Evolutionary conservation across 345 rosid species (phyloP).

Genomic region (Bruguiera gymnorhiza): DNA sequence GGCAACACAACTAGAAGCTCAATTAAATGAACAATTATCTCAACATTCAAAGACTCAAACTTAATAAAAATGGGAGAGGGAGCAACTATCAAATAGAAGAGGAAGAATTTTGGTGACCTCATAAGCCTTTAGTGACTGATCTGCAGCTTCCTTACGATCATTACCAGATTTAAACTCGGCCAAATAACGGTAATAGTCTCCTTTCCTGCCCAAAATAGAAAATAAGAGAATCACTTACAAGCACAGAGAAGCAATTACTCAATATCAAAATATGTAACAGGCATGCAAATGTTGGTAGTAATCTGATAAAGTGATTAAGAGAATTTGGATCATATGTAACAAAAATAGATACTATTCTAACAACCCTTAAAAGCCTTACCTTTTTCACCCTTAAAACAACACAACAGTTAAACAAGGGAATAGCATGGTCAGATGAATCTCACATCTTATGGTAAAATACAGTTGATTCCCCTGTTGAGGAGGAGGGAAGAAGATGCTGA

Average conservation of each 20-base stretch:
- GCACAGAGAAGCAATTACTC: not conserved
- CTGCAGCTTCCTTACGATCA: slow-evolving; percentile 54
- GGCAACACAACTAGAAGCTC: not conserved
- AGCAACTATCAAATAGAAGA: not conserved
- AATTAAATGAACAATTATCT: not conserved
- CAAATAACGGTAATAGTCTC: slow-evolving; percentile 51
- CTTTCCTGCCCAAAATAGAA: slow-evolving; percentile 38
- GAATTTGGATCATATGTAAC: too few relatives aligned
- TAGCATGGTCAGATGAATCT: slow-evolving; percentile 10
- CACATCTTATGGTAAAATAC: slow-evolving; percentile 82
- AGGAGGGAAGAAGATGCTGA: slow-evolving; percentile 62
- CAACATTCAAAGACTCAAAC: not conserved
- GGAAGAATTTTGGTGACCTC: slow-evolving; percentile 29
- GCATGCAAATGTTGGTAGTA: not conserved
- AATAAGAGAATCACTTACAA: slow-evolving; percentile 4
- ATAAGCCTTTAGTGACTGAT: slow-evolving; percentile 54
- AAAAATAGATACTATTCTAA: too few relatives aligned
- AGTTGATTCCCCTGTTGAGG: slow-evolving; percentile 70
- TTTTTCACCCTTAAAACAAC: not conserved
- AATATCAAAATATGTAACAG: not conserved
- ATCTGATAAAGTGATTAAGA: too few relatives aligned
- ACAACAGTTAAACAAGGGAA: not conserved
- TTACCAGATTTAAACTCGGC: slow-evolving; percentile 47
- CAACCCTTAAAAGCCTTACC: not conserved
- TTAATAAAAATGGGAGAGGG: not conserved